Percentiles rank a stretch among this genome's conserved stretches.
Evolutionary conservation across 441 rosid species (phyloP).

Genomic region (Omphalea diandra): DNA sequence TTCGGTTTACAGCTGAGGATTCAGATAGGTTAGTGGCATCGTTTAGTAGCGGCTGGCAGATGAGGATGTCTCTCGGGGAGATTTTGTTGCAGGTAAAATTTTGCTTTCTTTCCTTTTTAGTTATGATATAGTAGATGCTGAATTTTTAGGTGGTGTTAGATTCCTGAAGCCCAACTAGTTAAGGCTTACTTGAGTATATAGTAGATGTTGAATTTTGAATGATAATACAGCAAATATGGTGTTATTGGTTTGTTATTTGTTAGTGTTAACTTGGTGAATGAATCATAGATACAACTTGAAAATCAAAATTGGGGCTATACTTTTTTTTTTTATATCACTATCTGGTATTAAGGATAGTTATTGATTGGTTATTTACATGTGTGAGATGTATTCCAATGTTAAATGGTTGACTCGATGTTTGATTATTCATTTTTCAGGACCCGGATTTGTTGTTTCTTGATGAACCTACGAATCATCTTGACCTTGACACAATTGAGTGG

Average conservation of each 20-base stretch:
- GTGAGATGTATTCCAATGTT: background rate
- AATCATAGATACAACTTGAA: background rate
- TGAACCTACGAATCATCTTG: constrained; percentile 96
- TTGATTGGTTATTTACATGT: constrained; percentile 8
- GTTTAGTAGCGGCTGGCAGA: constrained; percentile 96
- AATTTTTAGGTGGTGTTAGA: too few species aligned
- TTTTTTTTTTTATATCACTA: background rate
- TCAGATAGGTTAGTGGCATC: constrained; percentile 90
- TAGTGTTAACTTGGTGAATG: background rate
- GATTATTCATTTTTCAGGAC: constrained; percentile 43
- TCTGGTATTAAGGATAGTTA: background rate
- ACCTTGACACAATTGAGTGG: constrained; percentile 96
- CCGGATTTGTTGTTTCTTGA: constrained; percentile 92
- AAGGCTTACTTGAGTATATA: too few species aligned
- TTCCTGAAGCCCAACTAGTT: too few species aligned
- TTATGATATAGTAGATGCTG: background rate
- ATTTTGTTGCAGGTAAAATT: constrained; percentile 78
- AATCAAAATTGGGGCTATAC: background rate
- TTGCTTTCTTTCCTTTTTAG: background rate
- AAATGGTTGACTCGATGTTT: constrained; percentile 18
- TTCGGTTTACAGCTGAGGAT: constrained; percentile 76
- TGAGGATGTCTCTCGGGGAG: constrained; percentile 98
- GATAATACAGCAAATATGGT: background rate
- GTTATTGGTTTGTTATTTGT: background rate
- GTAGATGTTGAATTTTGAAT: background rate